Base-by-base conservation (phyloP, 139 green algal species). In the Chlamydomonas urium region DNA sequence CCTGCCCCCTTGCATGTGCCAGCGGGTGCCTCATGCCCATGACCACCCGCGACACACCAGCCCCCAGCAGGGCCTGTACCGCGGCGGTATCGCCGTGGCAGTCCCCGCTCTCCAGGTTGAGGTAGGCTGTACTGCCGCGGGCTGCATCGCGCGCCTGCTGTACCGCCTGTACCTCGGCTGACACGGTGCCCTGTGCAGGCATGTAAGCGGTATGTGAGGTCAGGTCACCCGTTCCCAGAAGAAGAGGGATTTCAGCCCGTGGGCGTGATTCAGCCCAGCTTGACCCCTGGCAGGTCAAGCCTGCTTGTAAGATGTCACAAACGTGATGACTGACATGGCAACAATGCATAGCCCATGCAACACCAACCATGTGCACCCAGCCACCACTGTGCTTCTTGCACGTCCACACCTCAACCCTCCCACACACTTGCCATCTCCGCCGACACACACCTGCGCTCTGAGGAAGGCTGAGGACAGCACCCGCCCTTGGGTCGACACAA, bases 1-100 rank as follows among this genome's bases (percentile, higher is more conserved):
- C 91, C 1, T 28, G 56, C 1, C 89, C 92, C 4, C 89, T 68
- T 5, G 88, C 70, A 74, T 96, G 87, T 0, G 72, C 48, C 57
- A 98, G 71, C 21, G 96, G 96, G 76, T 98, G 89, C 4, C 82
- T 71, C 48, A 98, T 73, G n/a, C 95, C 96, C 14, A 99, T 66
- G 35, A 99, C 93, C 26, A 97, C 92, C 0, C 93, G 86, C 0
- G 31, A 47, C 14, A 98, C 87, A 21, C 90, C 89, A 8, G 76
- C 83, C 1, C 71, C n/a, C 0, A 96, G 23, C 26, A 98, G 83
- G 26, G 87, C 85, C 0, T 81, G 42, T 31, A 97, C 74, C 8
- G 80, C 85, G 17, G 81, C 74, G 4, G 73, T 58, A 35, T 98
- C 93, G 19, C 94, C 94, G 65, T 96, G 87, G 84, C 90, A 95